Conservation (phyloP, 202 grass and related monocot species). For the Zoysia matrella region DNA sequence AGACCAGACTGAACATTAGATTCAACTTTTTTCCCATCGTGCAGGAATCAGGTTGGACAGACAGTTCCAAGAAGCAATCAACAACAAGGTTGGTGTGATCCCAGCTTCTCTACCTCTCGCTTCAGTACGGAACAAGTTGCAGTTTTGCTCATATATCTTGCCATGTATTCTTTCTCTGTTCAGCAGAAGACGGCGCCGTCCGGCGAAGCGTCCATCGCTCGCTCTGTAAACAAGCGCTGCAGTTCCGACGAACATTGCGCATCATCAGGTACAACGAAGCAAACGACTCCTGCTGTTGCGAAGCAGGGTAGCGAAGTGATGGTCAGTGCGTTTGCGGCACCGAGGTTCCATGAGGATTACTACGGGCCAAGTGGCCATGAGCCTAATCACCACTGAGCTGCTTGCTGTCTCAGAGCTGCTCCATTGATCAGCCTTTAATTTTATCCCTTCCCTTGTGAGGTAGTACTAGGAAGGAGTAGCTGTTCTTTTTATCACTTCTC, state of each 20-base stretch:
- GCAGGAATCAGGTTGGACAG: constrained; percentile 65
- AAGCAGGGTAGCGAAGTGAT: constrained; percentile 34
- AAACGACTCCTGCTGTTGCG: constrained; percentile 28
- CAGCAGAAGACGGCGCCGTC: constrained; percentile 23
- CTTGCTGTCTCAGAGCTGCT: neutral
- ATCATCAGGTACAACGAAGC: constrained; percentile 58
- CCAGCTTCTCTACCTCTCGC: neutral
- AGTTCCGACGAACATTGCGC: constrained; percentile 38
- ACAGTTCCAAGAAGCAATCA: constrained; percentile 29
- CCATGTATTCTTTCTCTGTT: neutral
- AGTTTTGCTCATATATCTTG: constrained; percentile 1
- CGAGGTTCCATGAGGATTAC: constrained; percentile 77
- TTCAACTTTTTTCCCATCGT: neutral
- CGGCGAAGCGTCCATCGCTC: neutral
- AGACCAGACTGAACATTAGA: neutral
- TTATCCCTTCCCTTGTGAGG: neutral
- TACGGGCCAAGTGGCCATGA: constrained; percentile 59
- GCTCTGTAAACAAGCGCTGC: constrained; percentile 33
- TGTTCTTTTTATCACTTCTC: no score
- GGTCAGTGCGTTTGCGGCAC: constrained; percentile 36
- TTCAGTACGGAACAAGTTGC: neutral
- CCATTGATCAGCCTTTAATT: neutral
- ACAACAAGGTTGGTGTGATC: constrained; percentile 43
- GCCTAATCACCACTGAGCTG: constrained; percentile 60
- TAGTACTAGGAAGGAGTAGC: neutral